Percentiles rank a stretch among this genome's conserved stretches.
phyloP scores from a whole-genome alignment of 1,284 basidiomycete genomes.

The Caloboletus inedulis region DNA sequence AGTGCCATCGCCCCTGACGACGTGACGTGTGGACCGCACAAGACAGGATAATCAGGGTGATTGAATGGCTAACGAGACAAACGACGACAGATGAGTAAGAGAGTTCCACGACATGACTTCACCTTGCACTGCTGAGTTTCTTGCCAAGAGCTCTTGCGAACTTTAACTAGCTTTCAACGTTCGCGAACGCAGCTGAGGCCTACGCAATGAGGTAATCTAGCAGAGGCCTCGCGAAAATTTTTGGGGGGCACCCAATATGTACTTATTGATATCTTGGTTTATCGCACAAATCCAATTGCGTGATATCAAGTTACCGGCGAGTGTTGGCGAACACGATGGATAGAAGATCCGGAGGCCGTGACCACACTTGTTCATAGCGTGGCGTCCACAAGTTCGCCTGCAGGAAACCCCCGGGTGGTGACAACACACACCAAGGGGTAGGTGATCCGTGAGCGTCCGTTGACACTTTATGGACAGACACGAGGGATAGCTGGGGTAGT shows the following conservation, averaged over 20 bases:
- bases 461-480: constrained; percentile 12
- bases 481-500: constrained; percentile 14
- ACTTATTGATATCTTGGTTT: background rate
- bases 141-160: too few species aligned
- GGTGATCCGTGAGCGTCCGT: background rate
- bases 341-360: constrained; percentile 24
- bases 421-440: constrained; percentile 15
- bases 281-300: constrained; percentile 8
- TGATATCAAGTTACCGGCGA: constrained; percentile 14
- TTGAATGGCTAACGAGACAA: too few species aligned
- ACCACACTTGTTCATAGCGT: constrained; percentile 10
- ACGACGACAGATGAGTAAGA: too few species aligned
- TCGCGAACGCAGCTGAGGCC: too few species aligned
- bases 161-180: too few species aligned
- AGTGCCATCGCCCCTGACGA: too few species aligned
- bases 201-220: too few species aligned
- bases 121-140: too few species aligned
- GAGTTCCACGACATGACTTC: too few species aligned
- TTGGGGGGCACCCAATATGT: background rate
- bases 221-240: background rate
- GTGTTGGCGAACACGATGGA: constrained; percentile 13
- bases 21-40: too few species aligned
- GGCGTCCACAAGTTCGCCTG: constrained; percentile 26
- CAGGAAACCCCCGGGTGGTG: constrained; percentile 16
- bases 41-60: too few species aligned